Conservation (phyloP, 306 rosid genomes). For the Cucumis sativus region Cucumber_9930_V3 NC_026659.2:6117001-6117500, state of each 20-base stretch:
- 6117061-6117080: neutral
- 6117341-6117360: neutral
- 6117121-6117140: neutral
- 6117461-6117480: neutral
- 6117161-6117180: constrained; percentile 4
- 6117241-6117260: constrained; percentile 97
- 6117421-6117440: neutral
- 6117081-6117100: neutral
- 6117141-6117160: neutral
- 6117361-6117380: neutral
- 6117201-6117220: constrained; percentile 54
- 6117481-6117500: neutral
- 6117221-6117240: constrained; percentile 95
- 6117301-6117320: neutral
- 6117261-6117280: constrained; percentile 96
- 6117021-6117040: neutral
- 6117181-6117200: neutral
- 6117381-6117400: neutral
- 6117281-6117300: constrained; percentile 64
- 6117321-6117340: neutral
- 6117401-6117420: neutral
- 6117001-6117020: neutral
- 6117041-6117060: neutral
- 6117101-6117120: neutral
- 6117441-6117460: neutral